Base-by-base conservation (phyloP, 2,329 filamentous ascomycete genomes). In the Phialophora verrucosa region DNA sequence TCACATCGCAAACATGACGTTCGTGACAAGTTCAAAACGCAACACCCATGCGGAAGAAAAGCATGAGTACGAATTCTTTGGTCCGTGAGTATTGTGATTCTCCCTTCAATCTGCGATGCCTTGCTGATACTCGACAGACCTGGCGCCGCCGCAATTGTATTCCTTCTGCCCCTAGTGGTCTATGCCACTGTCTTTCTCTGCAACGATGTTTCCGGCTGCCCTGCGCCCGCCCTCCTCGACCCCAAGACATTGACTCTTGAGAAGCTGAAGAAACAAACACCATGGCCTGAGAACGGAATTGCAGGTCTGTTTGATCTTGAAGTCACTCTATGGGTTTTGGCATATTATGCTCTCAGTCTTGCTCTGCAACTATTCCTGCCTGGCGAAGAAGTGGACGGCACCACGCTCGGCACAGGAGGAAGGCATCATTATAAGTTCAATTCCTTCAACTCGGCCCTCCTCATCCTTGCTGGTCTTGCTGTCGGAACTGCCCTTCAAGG, bases 171-270 rank as follows among this genome's bases (percentile, higher is more conserved):
- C 0, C 67, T 93, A 50, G 84, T 93, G 70, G 86, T 92, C 73
- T 96, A 95, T 80, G 76, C 88, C 73, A 90, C 94, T 75, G 85
- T 89, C 55, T 96, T 97, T 76, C 83, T 90, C 74, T 97, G 94
- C 85, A 98, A 97, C 81, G 93, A 98, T 77, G 83, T 96, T 70
- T 90, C 92, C 8, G 94, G 95, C 65, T 98, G 95, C 76, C 95
- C 94, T 55, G 89, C 91, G 2, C 92, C 93, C 3, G 92, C 91
- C 3, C 83, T 94, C 8, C 84, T 96, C 44, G 84, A 85, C 71
- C 93, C 91, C 35, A 88, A 85, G 64, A 90, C 86, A 8, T 80
- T 97, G 66, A 88, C 88, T 50, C 81, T 93, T 56, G 86, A 89
- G 23, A 85, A 87, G 73, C 81, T 97, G 72, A 95, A 94, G 81